Conservation (phyloP, 2,329 filamentous ascomycete species). For the Pseudofabraea citricarpa region DNA sequence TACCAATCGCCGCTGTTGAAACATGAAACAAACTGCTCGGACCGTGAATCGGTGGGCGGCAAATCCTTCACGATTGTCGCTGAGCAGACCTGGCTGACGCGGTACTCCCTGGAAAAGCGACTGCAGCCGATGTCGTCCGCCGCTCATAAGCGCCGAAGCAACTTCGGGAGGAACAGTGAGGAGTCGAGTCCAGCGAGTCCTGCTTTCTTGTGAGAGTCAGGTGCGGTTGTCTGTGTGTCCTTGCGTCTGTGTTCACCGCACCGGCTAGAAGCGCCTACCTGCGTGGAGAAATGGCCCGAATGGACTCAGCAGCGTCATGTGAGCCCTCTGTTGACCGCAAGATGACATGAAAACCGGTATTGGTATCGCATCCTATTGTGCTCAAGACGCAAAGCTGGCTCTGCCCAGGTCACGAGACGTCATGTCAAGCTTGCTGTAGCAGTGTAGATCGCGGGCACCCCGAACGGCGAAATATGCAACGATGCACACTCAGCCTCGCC, state of each 20-base stretch:
- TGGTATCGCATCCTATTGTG: too few relatives aligned
- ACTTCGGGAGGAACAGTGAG: too few relatives aligned
- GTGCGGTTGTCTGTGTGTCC: neutral
- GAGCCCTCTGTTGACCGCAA: neutral
- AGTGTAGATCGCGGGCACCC: neutral
- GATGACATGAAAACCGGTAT: too few relatives aligned
- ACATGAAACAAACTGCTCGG: constrained; percentile 1
- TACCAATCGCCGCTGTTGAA: constrained; percentile 1
- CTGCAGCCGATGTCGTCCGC: neutral
- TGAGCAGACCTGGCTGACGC: neutral
- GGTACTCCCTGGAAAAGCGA: neutral
- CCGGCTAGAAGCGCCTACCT: too few relatives aligned
- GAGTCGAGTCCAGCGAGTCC: neutral
- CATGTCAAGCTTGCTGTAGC: too few relatives aligned
- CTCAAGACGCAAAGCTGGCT: too few relatives aligned
- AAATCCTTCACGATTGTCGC: neutral
- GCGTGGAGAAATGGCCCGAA: neutral
- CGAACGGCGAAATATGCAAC: neutral
- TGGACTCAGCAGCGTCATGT: neutral
- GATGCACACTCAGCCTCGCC: neutral
- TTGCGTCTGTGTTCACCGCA: too few relatives aligned
- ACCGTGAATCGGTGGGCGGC: neutral
- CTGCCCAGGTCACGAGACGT: neutral
- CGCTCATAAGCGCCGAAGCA: neutral
- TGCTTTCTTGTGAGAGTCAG: neutral